Conservation (phyloP, 192 early-diverging fungal genomes). For the Phlyctochytrium bullatum region DNA sequence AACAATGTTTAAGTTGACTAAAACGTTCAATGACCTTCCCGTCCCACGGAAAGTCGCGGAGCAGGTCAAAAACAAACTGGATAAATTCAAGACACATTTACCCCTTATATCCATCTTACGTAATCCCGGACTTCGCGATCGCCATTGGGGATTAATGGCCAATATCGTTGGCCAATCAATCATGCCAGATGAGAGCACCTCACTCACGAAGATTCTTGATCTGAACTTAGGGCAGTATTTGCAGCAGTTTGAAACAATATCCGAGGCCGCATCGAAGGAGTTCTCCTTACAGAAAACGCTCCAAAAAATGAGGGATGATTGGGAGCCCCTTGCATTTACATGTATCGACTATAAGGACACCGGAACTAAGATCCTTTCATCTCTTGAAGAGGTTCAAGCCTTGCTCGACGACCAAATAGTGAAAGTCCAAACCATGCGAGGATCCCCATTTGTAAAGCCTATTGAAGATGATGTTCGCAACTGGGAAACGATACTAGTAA, state of each 20-base stretch:
- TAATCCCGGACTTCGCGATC: slow-evolving; percentile 54
- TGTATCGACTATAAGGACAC: slow-evolving; percentile 61
- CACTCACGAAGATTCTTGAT: slow-evolving; percentile 52
- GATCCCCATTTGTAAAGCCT: slow-evolving; percentile 60
- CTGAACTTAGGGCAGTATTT: slow-evolving; percentile 48
- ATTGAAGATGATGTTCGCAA: slow-evolving; percentile 56
- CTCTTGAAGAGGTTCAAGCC: slow-evolving; percentile 61
- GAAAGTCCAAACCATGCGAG: slow-evolving; percentile 62
- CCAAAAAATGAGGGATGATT: slow-evolving; percentile 57
- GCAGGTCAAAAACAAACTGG: slow-evolving; percentile 58
- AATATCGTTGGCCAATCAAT: slow-evolving; percentile 58
- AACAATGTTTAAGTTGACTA: slow-evolving; percentile 54
- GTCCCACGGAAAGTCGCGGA: slow-evolving; percentile 61
- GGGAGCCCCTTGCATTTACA: slow-evolving; percentile 54
- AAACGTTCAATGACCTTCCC: slow-evolving; percentile 51
- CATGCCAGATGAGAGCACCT: slow-evolving; percentile 48
- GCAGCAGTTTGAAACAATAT: slow-evolving; percentile 53
- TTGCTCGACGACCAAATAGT: slow-evolving; percentile 62
- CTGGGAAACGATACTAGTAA: slow-evolving; percentile 55
- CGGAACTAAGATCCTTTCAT: slow-evolving; percentile 53
- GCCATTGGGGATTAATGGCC: slow-evolving; percentile 55
- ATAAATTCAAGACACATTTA: slow-evolving; percentile 54
- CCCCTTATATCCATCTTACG: slow-evolving; percentile 52
- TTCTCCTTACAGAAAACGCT: slow-evolving; percentile 58
- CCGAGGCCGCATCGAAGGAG: slow-evolving; percentile 58